Evolutionary conservation across 2,329 filamentous ascomycete species (phyloP), one percentile per base, ranked within the genome.

Genomic region (Aspergillus fijiensis): DNA sequence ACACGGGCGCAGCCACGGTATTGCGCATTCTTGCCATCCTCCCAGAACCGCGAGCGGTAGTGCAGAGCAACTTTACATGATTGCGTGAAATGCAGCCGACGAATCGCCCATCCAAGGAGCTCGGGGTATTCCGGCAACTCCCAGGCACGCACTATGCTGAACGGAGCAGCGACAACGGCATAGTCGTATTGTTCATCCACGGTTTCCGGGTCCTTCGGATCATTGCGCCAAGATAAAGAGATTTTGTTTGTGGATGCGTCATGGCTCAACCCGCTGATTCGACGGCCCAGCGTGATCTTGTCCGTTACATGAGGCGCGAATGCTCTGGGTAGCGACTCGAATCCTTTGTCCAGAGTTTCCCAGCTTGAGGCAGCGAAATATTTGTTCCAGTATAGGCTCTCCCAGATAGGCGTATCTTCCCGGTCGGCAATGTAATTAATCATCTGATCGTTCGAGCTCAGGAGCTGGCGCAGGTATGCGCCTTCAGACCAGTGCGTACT

Each of bases 61-160:
- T 72, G 67, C 5, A 75, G 64, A 4, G 70, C 71, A 4, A 75
- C 69, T 59, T 75, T 73, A 67, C 72, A 74, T 27, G 70, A 68
- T 5, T 69, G 69, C 51, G 72, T 70, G 66, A 71, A 73, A 35
- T 68, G 69, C 3, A 73, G 60, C 59, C 70, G 66, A 58, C 65
- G 66, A 49, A 69, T 73, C 5, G 55, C 14, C 49, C 65, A 64
- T 16, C 59, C 57, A 2, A 72, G 60, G 1, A 70, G 64, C 1
- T 67, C 67, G 3, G 76, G 77, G 64, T 74, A 77, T 5, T 64
- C 61, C 0, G 76, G 75, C 1, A 77, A 57, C 5, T 77, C 68
- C 76, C 74, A 76, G 58, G 75, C 74, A 31, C 74, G 71, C 19
- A 74, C 70, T 53, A 76, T 65, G 25, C 75, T 78, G 51, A 78